These are phyloP conservation scores for Iris macrosiphon DNA, from an alignment of 106 monocot genomes.

Conservation along the genomic window DNA sequence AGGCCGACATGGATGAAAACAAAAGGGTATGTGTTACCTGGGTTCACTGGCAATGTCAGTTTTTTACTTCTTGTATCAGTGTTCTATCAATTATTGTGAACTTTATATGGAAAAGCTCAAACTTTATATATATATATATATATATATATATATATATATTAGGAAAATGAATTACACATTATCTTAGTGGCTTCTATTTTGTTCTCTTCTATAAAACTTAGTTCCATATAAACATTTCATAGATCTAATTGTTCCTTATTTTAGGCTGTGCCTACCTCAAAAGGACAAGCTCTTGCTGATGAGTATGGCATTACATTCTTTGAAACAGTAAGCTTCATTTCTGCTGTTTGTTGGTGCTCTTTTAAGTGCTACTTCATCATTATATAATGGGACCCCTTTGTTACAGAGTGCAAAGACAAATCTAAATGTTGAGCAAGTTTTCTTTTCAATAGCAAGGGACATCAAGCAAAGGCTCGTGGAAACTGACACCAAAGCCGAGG, in stretches of 20 bases:
- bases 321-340: conserved; percentile 35
- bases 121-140: conserved; percentile 1
- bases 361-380: not conserved
- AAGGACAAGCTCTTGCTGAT: conserved; percentile 70
- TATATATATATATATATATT: conserved; percentile 29
- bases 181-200: too few species aligned
- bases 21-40: conserved; percentile 40
- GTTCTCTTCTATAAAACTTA: not conserved
- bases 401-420: conserved; percentile 67
- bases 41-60: too few species aligned
- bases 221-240: not conserved
- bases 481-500: conserved; percentile 46
- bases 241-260: not conserved
- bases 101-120: conserved; percentile 32
- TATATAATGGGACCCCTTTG: not conserved
- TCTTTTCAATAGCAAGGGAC: conserved; percentile 68
- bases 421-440: conserved; percentile 62
- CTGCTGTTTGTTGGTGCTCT: too few species aligned
- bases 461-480: conserved; percentile 65
- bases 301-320: conserved; percentile 72
- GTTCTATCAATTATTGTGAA: too few species aligned
- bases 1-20: conserved; percentile 82
- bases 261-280: conserved; percentile 66
- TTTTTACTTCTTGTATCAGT: too few species aligned
- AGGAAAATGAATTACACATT: too few species aligned